Evolutionary conservation across 129 eudicot species (phyloP).

Genomic region (Rutidosis leptorrhynchoides): DNA sequence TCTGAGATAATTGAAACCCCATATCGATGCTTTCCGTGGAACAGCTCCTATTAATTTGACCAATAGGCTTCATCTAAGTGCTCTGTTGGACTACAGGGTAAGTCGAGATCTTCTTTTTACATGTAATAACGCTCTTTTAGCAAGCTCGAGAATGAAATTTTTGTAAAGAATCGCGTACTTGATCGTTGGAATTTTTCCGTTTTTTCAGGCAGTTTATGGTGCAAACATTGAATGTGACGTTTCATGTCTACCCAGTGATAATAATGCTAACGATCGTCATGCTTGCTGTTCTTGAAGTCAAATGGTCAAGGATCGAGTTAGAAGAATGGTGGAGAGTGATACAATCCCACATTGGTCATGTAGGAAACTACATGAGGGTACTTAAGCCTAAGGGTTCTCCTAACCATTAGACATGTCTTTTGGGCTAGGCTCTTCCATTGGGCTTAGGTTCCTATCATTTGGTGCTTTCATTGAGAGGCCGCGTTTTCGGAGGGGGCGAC

Average conservation of each 20-base stretch:
- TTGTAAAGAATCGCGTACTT: constrained; percentile 70
- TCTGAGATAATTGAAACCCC: too few species aligned
- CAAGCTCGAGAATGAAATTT: constrained; percentile 79
- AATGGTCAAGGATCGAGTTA: constrained; percentile 72
- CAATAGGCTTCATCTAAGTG: constrained; percentile 77
- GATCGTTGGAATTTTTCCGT: constrained; percentile 73
- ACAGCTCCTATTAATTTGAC: constrained; percentile 84
- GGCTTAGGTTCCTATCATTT: too few species aligned
- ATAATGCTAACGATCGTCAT: constrained; percentile 52
- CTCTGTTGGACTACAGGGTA: constrained; percentile 91
- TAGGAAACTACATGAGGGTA: too few species aligned
- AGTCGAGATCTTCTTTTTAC: constrained; percentile 82
- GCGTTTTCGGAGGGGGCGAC: too few species aligned
- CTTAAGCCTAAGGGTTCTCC: too few species aligned
- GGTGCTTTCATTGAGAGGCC: too few species aligned
- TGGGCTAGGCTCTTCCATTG: too few species aligned
- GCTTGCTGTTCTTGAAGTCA: constrained; percentile 77
- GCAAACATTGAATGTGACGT: constrained; percentile 63
- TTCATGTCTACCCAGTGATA: constrained; percentile 57
- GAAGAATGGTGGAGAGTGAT: constrained; percentile 98
- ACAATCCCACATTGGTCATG: too few species aligned
- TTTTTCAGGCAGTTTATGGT: constrained; percentile 88
- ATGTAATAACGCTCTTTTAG: constrained; percentile 71
- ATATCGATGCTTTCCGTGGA: constrained; percentile 91
- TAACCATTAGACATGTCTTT: too few species aligned